Evolutionary conservation across 805 yeast species (phyloP).

Genomic region (Candida jianshihensis): DNA sequence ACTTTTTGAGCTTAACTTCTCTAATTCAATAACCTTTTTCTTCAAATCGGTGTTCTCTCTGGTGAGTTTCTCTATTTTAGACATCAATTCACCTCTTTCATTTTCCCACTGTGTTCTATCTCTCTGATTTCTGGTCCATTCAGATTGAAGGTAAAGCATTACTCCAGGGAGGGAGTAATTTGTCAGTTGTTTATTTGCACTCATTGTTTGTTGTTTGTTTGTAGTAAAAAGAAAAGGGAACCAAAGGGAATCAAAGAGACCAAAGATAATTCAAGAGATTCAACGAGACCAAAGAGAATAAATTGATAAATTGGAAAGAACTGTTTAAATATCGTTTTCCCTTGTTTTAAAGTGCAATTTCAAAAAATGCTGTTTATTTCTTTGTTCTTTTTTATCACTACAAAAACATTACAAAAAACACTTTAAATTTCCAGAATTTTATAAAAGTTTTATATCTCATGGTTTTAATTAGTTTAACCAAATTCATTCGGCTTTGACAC

Average conservation of each 20-base stretch:
- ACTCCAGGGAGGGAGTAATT: slow-evolving; percentile 36
- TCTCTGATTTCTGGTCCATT: slow-evolving; percentile 55
- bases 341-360: too few relatives aligned
- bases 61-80: slow-evolving; percentile 42
- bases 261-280: too few relatives aligned
- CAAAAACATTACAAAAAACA: too few relatives aligned
- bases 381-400: too few relatives aligned
- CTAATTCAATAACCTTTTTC: background rate
- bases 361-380: too few relatives aligned
- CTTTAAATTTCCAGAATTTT: too few relatives aligned
- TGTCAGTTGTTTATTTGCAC: slow-evolving; percentile 1
- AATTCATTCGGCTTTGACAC: slow-evolving; percentile 47
- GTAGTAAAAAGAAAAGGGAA: background rate
- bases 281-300: too few relatives aligned
- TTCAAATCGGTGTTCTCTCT: slow-evolving; percentile 41
- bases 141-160: slow-evolving; percentile 55
- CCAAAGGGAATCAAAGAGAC: too few relatives aligned
- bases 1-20: slow-evolving; percentile 1
- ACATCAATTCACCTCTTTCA: slow-evolving; percentile 54
- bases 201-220: background rate
- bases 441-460: too few relatives aligned
- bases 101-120: slow-evolving; percentile 55
- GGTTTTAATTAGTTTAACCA: too few relatives aligned
- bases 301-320: too few relatives aligned
- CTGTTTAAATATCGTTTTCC: too few relatives aligned